These are phyloP conservation scores for Lachancea lanzarotensis DNA, from an alignment of 805 yeast species.

Conservation along the genomic window DNA sequence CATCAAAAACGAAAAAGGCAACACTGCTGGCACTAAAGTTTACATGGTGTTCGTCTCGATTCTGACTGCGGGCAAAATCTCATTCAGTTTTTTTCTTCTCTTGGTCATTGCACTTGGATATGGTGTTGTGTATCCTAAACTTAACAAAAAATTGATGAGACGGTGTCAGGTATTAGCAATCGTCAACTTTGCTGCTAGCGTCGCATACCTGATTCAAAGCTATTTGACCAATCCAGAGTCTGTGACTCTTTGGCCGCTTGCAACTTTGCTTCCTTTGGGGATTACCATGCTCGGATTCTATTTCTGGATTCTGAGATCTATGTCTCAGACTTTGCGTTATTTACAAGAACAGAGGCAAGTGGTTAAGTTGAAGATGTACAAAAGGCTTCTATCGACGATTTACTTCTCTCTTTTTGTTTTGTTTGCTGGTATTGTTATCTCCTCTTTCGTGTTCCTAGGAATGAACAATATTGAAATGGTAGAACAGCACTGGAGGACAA, in stretches of 20 bases:
- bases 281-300: conserved; percentile 67
- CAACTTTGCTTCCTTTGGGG: conserved; percentile 66
- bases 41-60: conserved; percentile 75
- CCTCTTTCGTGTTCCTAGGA: conserved; percentile 64
- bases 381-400: conserved; percentile 65
- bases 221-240: conserved; percentile 48
- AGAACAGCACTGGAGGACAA: conserved; percentile 85
- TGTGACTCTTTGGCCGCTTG: conserved; percentile 44
- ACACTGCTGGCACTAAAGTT: conserved; percentile 51
- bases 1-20: conserved; percentile 59
- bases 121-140: conserved; percentile 85
- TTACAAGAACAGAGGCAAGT: conserved; percentile 82
- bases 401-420: conserved; percentile 64
- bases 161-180: conserved; percentile 56
- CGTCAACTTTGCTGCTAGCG: conserved; percentile 49
- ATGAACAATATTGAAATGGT: conserved; percentile 70
- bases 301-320: conserved; percentile 62
- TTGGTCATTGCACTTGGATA: conserved; percentile 86
- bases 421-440: conserved; percentile 61
- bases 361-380: conserved; percentile 85
- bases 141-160: conserved; percentile 69
- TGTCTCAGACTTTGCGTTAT: conserved; percentile 66
- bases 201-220: conserved; percentile 47
- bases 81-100: conserved; percentile 82
- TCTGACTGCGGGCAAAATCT: conserved; percentile 71